These are phyloP conservation scores for Jaapia argillacea DNA, from an alignment of 768 basidiomycete genomes.

Conservation along the genomic window DNA sequence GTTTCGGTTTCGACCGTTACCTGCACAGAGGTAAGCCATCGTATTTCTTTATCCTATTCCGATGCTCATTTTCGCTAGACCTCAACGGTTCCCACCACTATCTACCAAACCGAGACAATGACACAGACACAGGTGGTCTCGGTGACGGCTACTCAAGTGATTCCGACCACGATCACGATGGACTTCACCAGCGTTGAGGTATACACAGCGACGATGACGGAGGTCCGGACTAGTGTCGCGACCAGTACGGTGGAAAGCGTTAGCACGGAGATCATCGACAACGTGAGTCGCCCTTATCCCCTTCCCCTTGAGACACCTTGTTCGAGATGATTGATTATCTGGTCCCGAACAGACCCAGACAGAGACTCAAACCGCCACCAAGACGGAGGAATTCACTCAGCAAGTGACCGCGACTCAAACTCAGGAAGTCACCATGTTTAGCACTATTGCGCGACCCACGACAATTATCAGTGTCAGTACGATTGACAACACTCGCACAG, in stretches of 20 bases:
- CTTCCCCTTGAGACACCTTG: slow-evolving; percentile 2
- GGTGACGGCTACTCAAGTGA: slow-evolving; percentile 24
- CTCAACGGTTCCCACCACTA: slow-evolving; percentile 12
- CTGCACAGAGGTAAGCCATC: slow-evolving; percentile 5
- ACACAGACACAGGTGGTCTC: slow-evolving; percentile 21
- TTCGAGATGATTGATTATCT: too few species aligned
- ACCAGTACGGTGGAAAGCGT: slow-evolving; percentile 49
- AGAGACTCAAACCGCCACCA: slow-evolving; percentile 22
- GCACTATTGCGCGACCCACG: slow-evolving; percentile 31
- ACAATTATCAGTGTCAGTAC: slow-evolving; percentile 47
- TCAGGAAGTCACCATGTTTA: slow-evolving; percentile 21
- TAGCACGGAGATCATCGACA: slow-evolving; percentile 47
- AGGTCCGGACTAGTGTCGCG: slow-evolving; percentile 38
- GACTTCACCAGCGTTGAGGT: too few species aligned
- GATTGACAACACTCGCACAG: slow-evolving; percentile 23
- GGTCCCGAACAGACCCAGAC: slow-evolving; percentile 1
- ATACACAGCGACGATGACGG: too few species aligned
- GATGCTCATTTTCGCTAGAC: neutral
- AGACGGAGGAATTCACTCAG: slow-evolving; percentile 13
- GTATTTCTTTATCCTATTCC: neutral
- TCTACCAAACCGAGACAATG: slow-evolving; percentile 15
- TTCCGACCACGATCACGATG: slow-evolving; percentile 43
- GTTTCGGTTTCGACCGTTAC: too few species aligned
- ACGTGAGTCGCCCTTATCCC: slow-evolving; percentile 29
- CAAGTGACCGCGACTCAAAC: slow-evolving; percentile 24